phyloP scores from a whole-genome alignment of 2,329 filamentous ascomycete species.

The Pseudohalonectria lignicola region DNA sequence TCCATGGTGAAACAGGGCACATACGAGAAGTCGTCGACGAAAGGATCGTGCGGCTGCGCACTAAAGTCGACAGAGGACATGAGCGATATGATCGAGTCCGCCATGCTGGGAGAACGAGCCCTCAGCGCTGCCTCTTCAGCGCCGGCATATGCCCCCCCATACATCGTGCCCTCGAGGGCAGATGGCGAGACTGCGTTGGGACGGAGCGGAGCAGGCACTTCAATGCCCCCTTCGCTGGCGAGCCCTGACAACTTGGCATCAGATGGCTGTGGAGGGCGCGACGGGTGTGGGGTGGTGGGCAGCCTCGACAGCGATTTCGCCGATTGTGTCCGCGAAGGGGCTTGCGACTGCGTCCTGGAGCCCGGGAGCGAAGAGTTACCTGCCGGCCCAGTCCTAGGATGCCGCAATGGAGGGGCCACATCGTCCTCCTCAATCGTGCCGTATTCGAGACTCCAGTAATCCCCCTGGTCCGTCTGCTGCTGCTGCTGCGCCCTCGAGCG shows the following conservation, averaged over 20 bases:
- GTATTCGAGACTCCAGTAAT: conserved; percentile 79
- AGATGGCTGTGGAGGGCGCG: too few relatives aligned
- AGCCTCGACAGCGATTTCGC: conserved; percentile 25
- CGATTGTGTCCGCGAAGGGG: conserved; percentile 37
- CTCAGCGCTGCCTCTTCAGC: conserved; percentile 40
- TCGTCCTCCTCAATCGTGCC: conserved; percentile 46
- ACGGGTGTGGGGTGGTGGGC: conserved; percentile 16
- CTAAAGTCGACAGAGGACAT: conserved; percentile 56
- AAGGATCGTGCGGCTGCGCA: conserved; percentile 47
- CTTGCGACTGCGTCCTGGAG: conserved; percentile 30
- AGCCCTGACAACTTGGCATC: conserved; percentile 20
- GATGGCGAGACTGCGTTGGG: conserved; percentile 39
- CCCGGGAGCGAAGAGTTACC: conserved; percentile 25
- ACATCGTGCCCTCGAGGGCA: conserved; percentile 70
- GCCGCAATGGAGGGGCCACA: conserved; percentile 29
- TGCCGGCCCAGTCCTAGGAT: too few relatives aligned
- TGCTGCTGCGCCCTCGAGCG: conserved; percentile 38
- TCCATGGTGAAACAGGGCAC: conserved; percentile 87
- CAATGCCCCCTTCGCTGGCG: conserved; percentile 38
- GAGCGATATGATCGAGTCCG: conserved; percentile 63
- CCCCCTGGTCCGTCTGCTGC: conserved; percentile 40
- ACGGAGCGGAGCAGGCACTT: conserved; percentile 39
- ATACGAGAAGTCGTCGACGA: conserved; percentile 82
- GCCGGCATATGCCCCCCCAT: conserved; percentile 64
- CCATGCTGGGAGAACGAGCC: conserved; percentile 67